Conservation (phyloP, 2,329 filamentous ascomycete species). For the Xylariaceae sp. region DNA sequence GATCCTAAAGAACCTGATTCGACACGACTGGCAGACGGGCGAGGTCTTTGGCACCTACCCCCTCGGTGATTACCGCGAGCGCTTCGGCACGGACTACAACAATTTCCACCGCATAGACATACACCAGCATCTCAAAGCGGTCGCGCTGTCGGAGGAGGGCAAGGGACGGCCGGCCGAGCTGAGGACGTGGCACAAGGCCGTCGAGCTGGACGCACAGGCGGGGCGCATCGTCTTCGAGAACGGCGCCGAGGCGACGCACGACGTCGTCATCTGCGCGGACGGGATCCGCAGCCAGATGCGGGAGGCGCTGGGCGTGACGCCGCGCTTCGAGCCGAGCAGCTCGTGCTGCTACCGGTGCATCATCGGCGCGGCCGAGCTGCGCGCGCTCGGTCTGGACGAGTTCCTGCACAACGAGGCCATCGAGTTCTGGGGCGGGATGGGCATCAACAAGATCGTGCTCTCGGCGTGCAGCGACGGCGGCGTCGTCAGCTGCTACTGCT, state of each 20-base stretch:
- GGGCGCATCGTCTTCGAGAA: neutral
- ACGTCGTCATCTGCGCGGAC: neutral
- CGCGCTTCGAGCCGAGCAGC: neutral
- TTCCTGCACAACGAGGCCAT: conserved; percentile 54
- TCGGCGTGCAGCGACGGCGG: conserved; percentile 61
- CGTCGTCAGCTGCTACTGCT: conserved; percentile 62
- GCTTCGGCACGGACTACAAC: conserved; percentile 38
- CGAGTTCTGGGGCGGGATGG: conserved; percentile 64
- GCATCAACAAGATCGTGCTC: conserved; percentile 63
- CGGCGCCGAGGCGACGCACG: neutral
- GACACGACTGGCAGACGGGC: conserved; percentile 62
- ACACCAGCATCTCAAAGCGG: conserved; percentile 14
- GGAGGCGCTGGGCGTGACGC: neutral
- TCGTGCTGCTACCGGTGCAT: neutral
- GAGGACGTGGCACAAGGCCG: neutral
- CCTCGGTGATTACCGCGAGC: neutral
- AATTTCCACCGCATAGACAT: conserved; percentile 54
- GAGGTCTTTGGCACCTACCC: conserved; percentile 47
- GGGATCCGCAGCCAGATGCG: neutral
- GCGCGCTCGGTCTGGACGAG: conserved; percentile 50
- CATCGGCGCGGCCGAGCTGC: neutral
- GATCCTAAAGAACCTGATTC: conserved; percentile 58
- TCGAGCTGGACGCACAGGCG: neutral
- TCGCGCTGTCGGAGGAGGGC: neutral
- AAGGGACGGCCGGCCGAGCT: neutral